These are phyloP conservation scores for Turnera subulata DNA, from an alignment of 345 rosid species.

Conservation along the genomic window DNA sequence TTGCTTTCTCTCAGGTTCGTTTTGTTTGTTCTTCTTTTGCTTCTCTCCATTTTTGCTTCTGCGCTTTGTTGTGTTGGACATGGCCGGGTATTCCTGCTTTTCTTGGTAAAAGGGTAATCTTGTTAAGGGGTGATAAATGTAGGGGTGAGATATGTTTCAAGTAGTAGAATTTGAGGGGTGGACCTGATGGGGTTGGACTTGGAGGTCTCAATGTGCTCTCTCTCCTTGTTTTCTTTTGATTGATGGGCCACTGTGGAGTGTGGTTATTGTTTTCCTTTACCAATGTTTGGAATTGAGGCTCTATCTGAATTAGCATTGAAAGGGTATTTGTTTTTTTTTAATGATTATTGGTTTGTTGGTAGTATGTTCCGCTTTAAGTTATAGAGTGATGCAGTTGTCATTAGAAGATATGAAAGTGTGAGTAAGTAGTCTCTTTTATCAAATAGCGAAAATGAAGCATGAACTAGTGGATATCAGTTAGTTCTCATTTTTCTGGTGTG, in stretches of 20 bases:
- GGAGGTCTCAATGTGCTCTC: not conserved
- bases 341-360: no score
- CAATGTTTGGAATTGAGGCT: not conserved
- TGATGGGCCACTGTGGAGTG: not conserved
- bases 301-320: no score
- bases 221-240: not conserved
- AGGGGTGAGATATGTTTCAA: not conserved
- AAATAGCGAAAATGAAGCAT: not conserved
- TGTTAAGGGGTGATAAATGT: not conserved
- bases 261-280: not conserved
- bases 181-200: not conserved
- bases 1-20: slow-evolving; percentile 49
- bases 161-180: not conserved
- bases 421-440: not conserved
- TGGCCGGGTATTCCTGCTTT: not conserved
- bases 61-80: not conserved
- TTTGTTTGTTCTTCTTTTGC: not conserved
- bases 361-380: not conserved
- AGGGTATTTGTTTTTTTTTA: not conserved
- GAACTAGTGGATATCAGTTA: not conserved
- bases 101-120: not conserved
- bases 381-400: no score
- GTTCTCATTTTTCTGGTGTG: not conserved
- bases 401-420: no score
- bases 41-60: not conserved